Evolutionary conservation across 1,284 basidiomycete species (phyloP).

Genomic region (Phylloboletellus chloephorus): DNA sequence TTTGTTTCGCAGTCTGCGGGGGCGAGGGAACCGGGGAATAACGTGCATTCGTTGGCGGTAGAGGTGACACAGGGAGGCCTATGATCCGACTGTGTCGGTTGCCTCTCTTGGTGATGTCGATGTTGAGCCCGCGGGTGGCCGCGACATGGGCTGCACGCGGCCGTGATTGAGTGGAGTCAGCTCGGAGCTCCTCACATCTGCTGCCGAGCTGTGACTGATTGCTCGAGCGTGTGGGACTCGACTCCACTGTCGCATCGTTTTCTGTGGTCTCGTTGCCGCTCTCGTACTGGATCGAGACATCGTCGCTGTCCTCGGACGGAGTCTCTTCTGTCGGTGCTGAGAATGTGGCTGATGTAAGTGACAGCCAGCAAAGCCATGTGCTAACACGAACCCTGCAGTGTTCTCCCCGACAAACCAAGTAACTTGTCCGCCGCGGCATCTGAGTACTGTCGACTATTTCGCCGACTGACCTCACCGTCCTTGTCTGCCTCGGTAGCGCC

Average conservation of each 20-base stretch:
- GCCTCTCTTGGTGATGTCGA: slow-evolving; percentile 49
- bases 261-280: slow-evolving; percentile 68
- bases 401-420: slow-evolving; percentile 66
- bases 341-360: slow-evolving; percentile 11
- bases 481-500: slow-evolving; percentile 34
- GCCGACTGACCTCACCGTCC: slow-evolving; percentile 42
- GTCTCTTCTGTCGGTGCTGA: slow-evolving; percentile 52
- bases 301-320: slow-evolving; percentile 64
- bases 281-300: slow-evolving; percentile 59
- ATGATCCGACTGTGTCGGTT: slow-evolving; percentile 58
- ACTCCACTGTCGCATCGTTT: slow-evolving; percentile 48
- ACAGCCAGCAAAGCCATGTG: slow-evolving; percentile 10
- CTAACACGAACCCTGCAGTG: slow-evolving; percentile 49
- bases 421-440: slow-evolving; percentile 74
- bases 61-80: slow-evolving; percentile 60
- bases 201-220: slow-evolving; percentile 23
- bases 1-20: slow-evolving; percentile 26
- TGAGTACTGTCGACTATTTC: slow-evolving; percentile 76
- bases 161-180: slow-evolving; percentile 18
- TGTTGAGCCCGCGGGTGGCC: slow-evolving; percentile 64
- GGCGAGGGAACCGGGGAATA: slow-evolving; percentile 20
- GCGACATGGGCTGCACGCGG: slow-evolving; percentile 58
- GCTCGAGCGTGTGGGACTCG: slow-evolving; percentile 44
- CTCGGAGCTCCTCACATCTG: slow-evolving; percentile 20
- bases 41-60: slow-evolving; percentile 33